phyloP scores from a whole-genome alignment of 768 basidiomycete species.

The Nevesoporus exiguus region DNA sequence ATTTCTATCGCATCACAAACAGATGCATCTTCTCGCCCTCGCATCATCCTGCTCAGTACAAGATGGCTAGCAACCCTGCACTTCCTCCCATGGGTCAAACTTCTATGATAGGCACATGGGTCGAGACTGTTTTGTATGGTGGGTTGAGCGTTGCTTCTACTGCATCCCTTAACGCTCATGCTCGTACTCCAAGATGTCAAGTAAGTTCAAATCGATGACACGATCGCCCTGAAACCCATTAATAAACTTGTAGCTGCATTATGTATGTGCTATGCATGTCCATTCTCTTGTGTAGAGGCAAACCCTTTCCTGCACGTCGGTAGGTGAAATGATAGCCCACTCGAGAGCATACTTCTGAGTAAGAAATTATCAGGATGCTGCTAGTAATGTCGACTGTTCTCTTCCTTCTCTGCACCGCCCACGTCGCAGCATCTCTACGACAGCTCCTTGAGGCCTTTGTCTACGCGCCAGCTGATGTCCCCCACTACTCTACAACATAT shows the following conservation, averaged over 20 bases:
- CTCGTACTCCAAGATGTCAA: background rate
- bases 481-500: background rate
- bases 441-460: background rate
- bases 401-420: background rate
- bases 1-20: too few species aligned
- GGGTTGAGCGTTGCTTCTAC: background rate
- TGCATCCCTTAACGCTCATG: too few species aligned
- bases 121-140: slow-evolving; percentile 1
- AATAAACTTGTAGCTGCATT: background rate
- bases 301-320: too few species aligned
- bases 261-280: background rate
- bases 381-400: background rate
- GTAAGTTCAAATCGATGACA: too few species aligned
- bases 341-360: too few species aligned
- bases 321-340: too few species aligned
- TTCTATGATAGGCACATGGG: background rate
- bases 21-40: background rate
- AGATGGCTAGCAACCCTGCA: background rate
- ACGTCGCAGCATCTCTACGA: background rate
- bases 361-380: background rate
- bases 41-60: background rate
- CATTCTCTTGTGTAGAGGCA: background rate
- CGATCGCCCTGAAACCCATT: too few species aligned
- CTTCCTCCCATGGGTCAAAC: background rate
- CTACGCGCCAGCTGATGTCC: background rate